Conservation (phyloP, 345 rosid species). For the Salix purpurea region DNA sequence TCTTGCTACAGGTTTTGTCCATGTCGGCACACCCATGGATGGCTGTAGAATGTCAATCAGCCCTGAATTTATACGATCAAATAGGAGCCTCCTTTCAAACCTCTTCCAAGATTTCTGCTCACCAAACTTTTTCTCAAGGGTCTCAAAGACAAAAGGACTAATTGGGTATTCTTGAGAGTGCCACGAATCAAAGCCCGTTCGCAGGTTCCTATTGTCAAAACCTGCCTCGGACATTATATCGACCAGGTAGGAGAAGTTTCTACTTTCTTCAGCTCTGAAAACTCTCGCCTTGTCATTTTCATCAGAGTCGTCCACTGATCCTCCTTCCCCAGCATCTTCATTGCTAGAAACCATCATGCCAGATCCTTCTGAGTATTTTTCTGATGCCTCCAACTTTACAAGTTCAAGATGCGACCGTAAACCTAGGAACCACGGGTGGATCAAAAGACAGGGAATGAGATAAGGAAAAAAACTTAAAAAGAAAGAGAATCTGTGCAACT, state of each 20-base stretch:
- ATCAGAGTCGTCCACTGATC: conserved; percentile 18
- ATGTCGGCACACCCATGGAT: conserved; percentile 27
- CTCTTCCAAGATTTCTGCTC: conserved; percentile 62
- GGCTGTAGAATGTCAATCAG: conserved; percentile 47
- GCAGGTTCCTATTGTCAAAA: conserved; percentile 20
- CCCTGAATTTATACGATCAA: conserved; percentile 57
- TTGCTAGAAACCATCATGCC: conserved; percentile 61
- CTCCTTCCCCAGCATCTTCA: conserved; percentile 39
- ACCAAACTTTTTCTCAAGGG: conserved; percentile 73
- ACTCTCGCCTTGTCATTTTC: conserved; percentile 24
- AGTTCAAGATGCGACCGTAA: conserved; percentile 42
- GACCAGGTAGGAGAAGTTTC: conserved; percentile 61
- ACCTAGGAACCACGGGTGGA: conserved; percentile 23
- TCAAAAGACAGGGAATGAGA: background rate
- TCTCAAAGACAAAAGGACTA: conserved; percentile 47
- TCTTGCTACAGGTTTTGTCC: conserved; percentile 45
- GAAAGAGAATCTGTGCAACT: background rate
- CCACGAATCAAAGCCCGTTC: conserved; percentile 13
- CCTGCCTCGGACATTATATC: conserved; percentile 64
- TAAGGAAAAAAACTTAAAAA: background rate
- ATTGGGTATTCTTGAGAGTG: conserved; percentile 33
- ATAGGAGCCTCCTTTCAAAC: conserved; percentile 64
- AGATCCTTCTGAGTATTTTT: conserved; percentile 44
- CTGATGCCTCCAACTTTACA: conserved; percentile 48
- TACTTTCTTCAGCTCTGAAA: conserved; percentile 37